A percentile compares a stretch with the other conserved stretches of the same genome.
These are phyloP conservation scores for Haberlea rhodopensis DNA, from an alignment of 257 asterid genomes.

Conservation along the genomic window DNA sequence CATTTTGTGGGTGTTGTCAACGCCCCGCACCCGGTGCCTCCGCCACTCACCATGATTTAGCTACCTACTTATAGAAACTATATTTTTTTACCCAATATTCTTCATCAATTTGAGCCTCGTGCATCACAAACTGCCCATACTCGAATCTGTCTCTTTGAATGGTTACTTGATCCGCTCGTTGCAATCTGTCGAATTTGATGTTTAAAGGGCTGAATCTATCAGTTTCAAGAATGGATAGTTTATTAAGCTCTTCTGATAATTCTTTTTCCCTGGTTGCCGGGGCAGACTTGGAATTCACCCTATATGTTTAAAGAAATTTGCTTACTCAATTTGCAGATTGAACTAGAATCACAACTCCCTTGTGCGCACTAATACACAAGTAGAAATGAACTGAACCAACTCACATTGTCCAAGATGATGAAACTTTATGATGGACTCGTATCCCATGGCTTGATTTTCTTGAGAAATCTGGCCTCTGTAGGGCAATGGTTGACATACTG, in stretches of 20 bases:
- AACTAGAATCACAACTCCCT: no score
- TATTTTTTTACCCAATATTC: slow-evolving; percentile 64
- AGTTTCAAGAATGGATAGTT: slow-evolving; percentile 23
- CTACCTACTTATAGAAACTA: neutral
- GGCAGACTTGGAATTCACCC: slow-evolving; percentile 35
- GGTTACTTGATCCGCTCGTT: slow-evolving; percentile 23
- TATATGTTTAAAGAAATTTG: slow-evolving; percentile 19
- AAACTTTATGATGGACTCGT: slow-evolving; percentile 10
- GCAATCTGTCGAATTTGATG: slow-evolving; percentile 39
- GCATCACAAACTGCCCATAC: slow-evolving; percentile 45
- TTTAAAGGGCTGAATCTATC: slow-evolving; percentile 22
- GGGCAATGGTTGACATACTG: slow-evolving; percentile 31
- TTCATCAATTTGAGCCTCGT: slow-evolving; percentile 53
- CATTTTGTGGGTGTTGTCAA: no score
- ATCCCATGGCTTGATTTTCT: slow-evolving; percentile 29
- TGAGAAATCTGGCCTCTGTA: slow-evolving; percentile 33
- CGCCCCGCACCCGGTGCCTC: no score
- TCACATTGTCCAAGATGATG: slow-evolving; percentile 37
- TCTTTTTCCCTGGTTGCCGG: no score
- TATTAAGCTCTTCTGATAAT: slow-evolving; percentile 17
- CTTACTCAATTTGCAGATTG: no score
- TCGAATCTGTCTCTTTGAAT: slow-evolving; percentile 29
- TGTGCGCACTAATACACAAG: neutral
- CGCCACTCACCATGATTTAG: no score
- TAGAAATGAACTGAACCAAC: slow-evolving; percentile 13